Conservation (phyloP, 1,284 basidiomycete genomes). For the Trichosporon inkin region DNA sequence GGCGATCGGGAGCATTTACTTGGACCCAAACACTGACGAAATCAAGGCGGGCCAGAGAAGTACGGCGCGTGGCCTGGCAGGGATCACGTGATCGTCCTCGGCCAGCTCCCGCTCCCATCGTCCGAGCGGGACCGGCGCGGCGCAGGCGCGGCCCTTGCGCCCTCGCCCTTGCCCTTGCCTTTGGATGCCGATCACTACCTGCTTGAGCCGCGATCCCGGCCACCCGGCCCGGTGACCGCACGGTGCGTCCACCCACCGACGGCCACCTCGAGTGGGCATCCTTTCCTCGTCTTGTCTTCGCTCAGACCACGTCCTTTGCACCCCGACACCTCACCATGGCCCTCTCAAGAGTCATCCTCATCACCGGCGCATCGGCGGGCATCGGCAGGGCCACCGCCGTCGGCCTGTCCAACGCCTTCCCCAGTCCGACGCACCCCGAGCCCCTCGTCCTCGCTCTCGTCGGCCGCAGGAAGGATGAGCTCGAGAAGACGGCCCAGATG, state of each 20-base stretch:
- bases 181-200: too few relatives aligned
- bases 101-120: too few relatives aligned
- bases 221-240: background rate
- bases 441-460: constrained; percentile 59
- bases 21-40: background rate
- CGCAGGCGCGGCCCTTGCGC: too few relatives aligned
- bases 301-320: background rate
- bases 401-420: constrained; percentile 54
- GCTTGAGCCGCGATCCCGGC: background rate
- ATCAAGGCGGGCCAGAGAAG: background rate
- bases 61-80: background rate
- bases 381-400: constrained; percentile 57
- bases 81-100: background rate
- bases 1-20: constrained; percentile 3
- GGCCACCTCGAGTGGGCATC: background rate
- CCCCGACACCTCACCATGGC: constrained; percentile 3
- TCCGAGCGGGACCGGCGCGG: too few relatives aligned
- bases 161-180: background rate
- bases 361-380: constrained; percentile 51
- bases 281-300: background rate
- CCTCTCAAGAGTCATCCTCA: constrained; percentile 36
- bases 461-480: constrained; percentile 57
- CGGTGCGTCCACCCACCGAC: background rate
- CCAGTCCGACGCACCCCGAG: constrained; percentile 50
- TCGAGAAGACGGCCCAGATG: constrained; percentile 57